Base-by-base conservation (phyloP, 441 rosid genomes). In the Brassica hybrid region DNA sequence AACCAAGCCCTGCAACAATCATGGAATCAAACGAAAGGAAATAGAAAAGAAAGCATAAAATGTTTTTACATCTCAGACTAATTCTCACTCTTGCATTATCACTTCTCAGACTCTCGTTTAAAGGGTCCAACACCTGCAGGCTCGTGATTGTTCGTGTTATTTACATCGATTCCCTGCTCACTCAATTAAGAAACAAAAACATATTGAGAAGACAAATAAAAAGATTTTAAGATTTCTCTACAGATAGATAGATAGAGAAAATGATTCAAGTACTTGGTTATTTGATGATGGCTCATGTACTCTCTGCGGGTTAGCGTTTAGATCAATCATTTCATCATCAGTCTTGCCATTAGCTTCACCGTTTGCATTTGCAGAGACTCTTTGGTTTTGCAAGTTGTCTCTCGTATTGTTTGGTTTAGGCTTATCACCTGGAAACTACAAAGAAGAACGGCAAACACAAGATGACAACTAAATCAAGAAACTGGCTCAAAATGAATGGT, bases 371-470 rank as follows among this genome's bases (percentile, higher is more conserved):
- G 69, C 70, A 68, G 88, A 80, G n/a, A 56, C 69, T 73, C 80
- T 68, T 68, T 85, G 88, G 80, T 84, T 91, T 80, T 85, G 92
- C 74, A 64, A 80, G 78, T 78, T 85, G 67, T 88, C 91, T 75
- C 82, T 81, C 10, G 65, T 68, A 1, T 71, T 67, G 27, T 45
- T 86, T 86, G 50, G 76, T 76, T 73, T 82, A 71, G 89, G 79
- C 85, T 88, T 92, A 71, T 89, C 96, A 30, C 88, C 89, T 27
- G 94, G 94, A 91, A 93, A 89, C 94, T 91, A 88, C 73, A 48
- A 84, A 30, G 45, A 78, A 70, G 61, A 5, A 2, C 18, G n/a
- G 61, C 68, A 76, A 78, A 68, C 57, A 57, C 48, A 65, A 62
- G 8, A 16, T 8, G 23, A 56, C 8, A 7, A 23, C 12, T 34